A percentile compares a stretch with the other conserved stretches of the same genome.
Evolutionary conservation across 1,284 basidiomycete genomes (phyloP).

Genomic region (Amylostereum chailletii): DNA sequence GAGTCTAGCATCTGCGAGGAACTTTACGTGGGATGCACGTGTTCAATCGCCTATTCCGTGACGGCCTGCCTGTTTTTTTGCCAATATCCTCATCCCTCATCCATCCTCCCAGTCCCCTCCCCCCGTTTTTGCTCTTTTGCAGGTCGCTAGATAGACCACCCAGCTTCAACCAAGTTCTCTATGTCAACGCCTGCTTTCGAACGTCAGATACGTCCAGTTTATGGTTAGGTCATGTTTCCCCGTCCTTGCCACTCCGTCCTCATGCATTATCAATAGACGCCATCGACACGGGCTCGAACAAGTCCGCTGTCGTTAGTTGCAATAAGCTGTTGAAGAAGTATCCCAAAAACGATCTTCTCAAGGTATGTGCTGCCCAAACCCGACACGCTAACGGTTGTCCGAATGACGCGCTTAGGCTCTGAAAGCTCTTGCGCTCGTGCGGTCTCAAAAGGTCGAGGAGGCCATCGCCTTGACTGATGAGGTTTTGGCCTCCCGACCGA

Average conservation of each 20-base stretch:
- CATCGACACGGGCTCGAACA: constrained; percentile 76
- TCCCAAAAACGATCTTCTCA: constrained; percentile 62
- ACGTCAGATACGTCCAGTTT: constrained; percentile 73
- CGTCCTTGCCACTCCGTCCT: neutral
- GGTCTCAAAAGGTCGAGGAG: constrained; percentile 76
- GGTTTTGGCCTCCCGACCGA: constrained; percentile 60
- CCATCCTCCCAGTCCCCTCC: neutral
- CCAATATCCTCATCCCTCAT: neutral
- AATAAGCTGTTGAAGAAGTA: constrained; percentile 80
- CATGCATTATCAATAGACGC: constrained; percentile 45
- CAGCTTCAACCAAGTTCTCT: no score
- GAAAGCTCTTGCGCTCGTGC: constrained; percentile 76
- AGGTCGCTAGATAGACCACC: no score
- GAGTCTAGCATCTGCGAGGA: no score
- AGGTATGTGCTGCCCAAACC: constrained; percentile 34
- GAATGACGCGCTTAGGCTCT: constrained; percentile 44
- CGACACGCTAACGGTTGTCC: neutral
- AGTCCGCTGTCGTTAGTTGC: constrained; percentile 74
- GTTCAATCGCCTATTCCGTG: neutral
- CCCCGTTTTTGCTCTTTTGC: neutral
- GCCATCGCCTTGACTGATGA: constrained; percentile 72
- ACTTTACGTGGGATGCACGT: neutral
- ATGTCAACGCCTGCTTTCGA: constrained; percentile 49
- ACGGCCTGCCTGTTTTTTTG: neutral
- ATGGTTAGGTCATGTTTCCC: constrained; percentile 38